Conservation (phyloP, 805 yeast genomes). For the Ogataea dorogensis region DNA sequence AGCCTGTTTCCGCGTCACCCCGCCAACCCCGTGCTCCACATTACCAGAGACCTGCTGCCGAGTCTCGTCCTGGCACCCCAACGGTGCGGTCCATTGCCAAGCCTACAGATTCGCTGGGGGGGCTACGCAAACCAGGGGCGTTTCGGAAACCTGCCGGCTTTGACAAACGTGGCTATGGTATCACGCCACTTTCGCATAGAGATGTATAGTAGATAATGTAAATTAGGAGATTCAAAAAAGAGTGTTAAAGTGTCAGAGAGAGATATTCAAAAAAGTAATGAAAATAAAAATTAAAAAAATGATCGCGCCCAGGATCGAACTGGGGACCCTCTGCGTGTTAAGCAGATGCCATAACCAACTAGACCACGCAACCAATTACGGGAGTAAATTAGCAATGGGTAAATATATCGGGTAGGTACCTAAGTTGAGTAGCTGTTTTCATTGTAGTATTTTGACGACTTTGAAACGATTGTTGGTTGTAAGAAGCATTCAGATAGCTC, state of each 20-base stretch:
- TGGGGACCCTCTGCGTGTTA: conserved; percentile 99
- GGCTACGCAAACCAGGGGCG: conserved; percentile 35
- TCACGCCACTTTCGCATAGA: conserved; percentile 15
- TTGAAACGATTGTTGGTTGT: too few relatives aligned
- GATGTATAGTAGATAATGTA: conserved; percentile 10
- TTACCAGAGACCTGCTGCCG: conserved; percentile 30
- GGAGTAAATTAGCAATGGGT: too few relatives aligned
- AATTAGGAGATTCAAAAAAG: too few relatives aligned
- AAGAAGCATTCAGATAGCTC: too few relatives aligned
- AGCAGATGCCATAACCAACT: conserved; percentile 99
- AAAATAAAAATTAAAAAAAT: conserved; percentile 38
- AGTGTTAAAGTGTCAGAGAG: too few relatives aligned
- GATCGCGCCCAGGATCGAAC: conserved; percentile 99
- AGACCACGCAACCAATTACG: conserved; percentile 91
- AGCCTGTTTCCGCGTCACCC: conserved; percentile 1
- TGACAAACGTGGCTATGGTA: conserved; percentile 21
- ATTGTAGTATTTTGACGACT: too few relatives aligned
- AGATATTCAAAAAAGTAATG: not conserved
- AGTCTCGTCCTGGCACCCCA: conserved; percentile 14
- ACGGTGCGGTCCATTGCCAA: conserved; percentile 19
- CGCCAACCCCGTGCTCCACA: conserved; percentile 25
- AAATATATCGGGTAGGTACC: too few relatives aligned
- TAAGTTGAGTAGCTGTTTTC: too few relatives aligned
- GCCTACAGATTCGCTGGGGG: conserved; percentile 13
- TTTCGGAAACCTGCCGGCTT: conserved; percentile 32